Evolutionary conservation across 176 grass and related monocot species (phyloP).

Genomic region (Neostapfia colusana): DNA sequence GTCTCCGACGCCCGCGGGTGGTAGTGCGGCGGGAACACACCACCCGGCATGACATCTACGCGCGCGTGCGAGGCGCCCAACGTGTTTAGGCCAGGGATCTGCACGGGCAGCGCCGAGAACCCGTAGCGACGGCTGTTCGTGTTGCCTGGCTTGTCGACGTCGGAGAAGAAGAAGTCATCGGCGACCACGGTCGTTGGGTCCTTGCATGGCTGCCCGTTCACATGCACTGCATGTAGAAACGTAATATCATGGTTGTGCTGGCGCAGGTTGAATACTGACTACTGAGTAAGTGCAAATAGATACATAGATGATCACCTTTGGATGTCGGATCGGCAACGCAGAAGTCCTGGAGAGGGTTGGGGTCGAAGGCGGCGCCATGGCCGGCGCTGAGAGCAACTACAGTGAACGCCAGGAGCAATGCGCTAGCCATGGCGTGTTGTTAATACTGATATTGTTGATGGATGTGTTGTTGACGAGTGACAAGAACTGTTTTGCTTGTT

Average conservation of each 20-base stretch:
- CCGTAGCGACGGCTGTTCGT: background rate
- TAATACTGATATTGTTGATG: background rate
- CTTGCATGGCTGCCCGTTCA: constrained; percentile 47
- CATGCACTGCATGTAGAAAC: constrained; percentile 9
- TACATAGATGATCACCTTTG: background rate
- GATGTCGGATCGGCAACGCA: constrained; percentile 43
- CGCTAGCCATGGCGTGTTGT: constrained; percentile 13
- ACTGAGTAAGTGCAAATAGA: too few species aligned
- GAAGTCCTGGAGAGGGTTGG: constrained; percentile 52
- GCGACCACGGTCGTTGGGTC: constrained; percentile 20
- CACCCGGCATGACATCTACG: constrained; percentile 24
- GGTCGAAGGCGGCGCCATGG: constrained; percentile 39
- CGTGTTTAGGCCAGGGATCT: constrained; percentile 46
- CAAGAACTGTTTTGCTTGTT: background rate
- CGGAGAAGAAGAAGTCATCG: constrained; percentile 49
- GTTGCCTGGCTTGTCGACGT: constrained; percentile 4
- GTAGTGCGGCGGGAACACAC: constrained; percentile 45
- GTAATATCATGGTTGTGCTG: background rate
- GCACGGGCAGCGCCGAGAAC: constrained; percentile 7
- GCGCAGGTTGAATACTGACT: background rate
- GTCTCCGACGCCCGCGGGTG: constrained; percentile 60
- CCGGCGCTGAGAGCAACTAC: constrained; percentile 12
- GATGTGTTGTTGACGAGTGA: background rate
- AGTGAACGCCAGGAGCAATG: background rate
- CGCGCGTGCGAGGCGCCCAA: constrained; percentile 10